Base-by-base conservation (phyloP, 768 basidiomycete genomes). In the Russula vinacea region DNA sequence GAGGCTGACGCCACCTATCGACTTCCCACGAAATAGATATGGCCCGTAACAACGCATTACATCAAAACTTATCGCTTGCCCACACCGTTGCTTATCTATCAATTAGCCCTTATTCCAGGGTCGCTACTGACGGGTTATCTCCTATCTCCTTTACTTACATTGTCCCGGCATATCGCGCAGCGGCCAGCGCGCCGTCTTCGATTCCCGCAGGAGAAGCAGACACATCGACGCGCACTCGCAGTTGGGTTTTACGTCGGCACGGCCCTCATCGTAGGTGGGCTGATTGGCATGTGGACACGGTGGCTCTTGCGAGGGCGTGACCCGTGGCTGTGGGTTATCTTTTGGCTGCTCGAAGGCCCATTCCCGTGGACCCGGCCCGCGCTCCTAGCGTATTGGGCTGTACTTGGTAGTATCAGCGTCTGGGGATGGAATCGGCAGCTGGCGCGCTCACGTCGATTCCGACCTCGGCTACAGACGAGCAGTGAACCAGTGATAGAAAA, bases 371-470 rank as follows among this genome's bases (percentile, higher is more conserved):
- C 85, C 19, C 80, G 97, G 16, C 84, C 87, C 1, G 83, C 82
- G 9, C 77, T 99, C 50, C 76, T 97, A 55, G 81, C 78, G 5
- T 98, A 97, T 73, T 99, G 97, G 97, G 89, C 79, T 8, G 75
- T 83, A 5, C 74, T 96, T 33, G 90, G 88, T 7, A 82, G 80
- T 67, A 79, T 96, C 62, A 95, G 93, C 62, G 91, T 98, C 26
- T 94, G 89, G 9, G 95, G 92, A 0, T 98, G 97, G 97, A 94
- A 86, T 73, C 81, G 94, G 56, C 95, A 97, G 74, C 76, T 98
- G 54, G 88, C 87, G 6, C 80, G 94, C 64, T 85, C 88, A 1
- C 79, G 93, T 62, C 80, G 84, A 67, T 87, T 87, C 70, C 78
- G 89, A 56, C 78, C 81, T 17, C 75, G 84, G 68, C 26, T 62